Evolutionary conservation across 108 stramenopile species (phyloP).

Genomic region (Fragilariopsis cylindrus): DNA sequence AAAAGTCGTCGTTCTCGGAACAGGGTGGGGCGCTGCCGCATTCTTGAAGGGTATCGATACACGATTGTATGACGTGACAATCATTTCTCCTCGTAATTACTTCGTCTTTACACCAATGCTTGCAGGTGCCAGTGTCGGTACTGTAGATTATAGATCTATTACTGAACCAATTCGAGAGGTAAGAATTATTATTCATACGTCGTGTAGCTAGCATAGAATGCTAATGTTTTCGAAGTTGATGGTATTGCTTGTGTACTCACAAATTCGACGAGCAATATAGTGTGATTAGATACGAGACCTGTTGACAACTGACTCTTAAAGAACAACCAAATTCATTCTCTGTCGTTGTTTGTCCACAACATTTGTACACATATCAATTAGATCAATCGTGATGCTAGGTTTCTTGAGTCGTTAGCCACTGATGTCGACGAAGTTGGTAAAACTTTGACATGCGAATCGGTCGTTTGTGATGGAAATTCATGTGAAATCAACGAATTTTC

Average conservation of each 20-base stretch:
- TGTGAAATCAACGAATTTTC: conserved; percentile 86
- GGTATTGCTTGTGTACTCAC: neutral
- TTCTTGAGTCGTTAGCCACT: conserved; percentile 88
- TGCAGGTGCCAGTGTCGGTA: conserved; percentile 92
- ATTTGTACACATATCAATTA: neutral
- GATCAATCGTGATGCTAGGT: conserved; percentile 82
- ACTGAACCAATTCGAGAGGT: conserved; percentile 91
- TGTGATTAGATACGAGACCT: neutral
- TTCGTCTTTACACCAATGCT: conserved; percentile 97
- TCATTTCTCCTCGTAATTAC: conserved; percentile 91
- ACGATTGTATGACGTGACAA: conserved; percentile 83
- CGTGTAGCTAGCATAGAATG: neutral
- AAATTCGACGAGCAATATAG: neutral
- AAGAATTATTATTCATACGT: conserved; percentile 11
- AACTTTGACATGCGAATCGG: conserved; percentile 78
- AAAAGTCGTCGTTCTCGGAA: conserved; percentile 88
- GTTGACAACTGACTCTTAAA: too few species aligned
- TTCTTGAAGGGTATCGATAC: conserved; percentile 88
- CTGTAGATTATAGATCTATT: conserved; percentile 91
- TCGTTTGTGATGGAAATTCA: conserved; percentile 89
- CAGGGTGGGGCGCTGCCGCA: conserved; percentile 92
- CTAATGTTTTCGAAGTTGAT: too few species aligned
- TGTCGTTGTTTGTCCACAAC: neutral
- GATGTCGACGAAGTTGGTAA: conserved; percentile 66
- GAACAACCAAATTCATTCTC: neutral